Evolutionary conservation across 140 eudicot species (phyloP).

Genomic region (Bidens hawaiensis): DNA sequence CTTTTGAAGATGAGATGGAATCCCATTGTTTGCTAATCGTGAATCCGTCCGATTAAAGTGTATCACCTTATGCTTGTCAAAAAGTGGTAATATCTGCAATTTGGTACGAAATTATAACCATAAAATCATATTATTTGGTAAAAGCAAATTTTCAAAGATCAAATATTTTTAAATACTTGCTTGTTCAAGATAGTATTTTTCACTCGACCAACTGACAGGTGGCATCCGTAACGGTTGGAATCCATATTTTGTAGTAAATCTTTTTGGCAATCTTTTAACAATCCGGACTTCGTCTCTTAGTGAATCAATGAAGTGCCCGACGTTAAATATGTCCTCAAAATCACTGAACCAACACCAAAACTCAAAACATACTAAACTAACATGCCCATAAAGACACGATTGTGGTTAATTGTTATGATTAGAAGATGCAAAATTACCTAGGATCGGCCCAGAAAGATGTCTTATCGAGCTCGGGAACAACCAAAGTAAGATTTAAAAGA

Average conservation of each 20-base stretch:
- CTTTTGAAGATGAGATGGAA: conserved; percentile 76
- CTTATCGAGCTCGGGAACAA: conserved; percentile 71
- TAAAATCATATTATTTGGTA: conserved; percentile 2
- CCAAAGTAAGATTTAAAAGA: conserved; percentile 56
- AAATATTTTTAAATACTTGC: conserved; percentile 23
- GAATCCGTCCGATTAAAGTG: conserved; percentile 97
- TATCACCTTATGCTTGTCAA: conserved; percentile 65
- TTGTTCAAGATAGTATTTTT: conserved; percentile 84
- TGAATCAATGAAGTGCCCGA: conserved; percentile 83
- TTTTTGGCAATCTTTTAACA: conserved; percentile 81
- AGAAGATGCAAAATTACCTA: conserved; percentile 34
- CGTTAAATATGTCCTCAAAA: conserved; percentile 89
- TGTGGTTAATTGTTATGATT: too few species aligned
- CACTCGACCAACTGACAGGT: conserved; percentile 97
- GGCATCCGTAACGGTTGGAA: conserved; percentile 72
- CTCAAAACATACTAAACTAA: conserved; percentile 12
- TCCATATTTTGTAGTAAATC: conserved; percentile 63
- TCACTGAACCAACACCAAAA: conserved; percentile 46
- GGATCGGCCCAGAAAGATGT: conserved; percentile 83
- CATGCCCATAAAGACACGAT: not conserved
- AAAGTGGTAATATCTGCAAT: conserved; percentile 88
- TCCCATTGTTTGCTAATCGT: conserved; percentile 90
- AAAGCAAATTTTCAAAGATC: not conserved
- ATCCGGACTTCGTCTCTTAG: conserved; percentile 87
- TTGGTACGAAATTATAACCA: conserved; percentile 7